A percentile compares a stretch with the other conserved stretches of the same genome.
Conservation (phyloP, 768 basidiomycete species). For the Russula emetica region DNA sequence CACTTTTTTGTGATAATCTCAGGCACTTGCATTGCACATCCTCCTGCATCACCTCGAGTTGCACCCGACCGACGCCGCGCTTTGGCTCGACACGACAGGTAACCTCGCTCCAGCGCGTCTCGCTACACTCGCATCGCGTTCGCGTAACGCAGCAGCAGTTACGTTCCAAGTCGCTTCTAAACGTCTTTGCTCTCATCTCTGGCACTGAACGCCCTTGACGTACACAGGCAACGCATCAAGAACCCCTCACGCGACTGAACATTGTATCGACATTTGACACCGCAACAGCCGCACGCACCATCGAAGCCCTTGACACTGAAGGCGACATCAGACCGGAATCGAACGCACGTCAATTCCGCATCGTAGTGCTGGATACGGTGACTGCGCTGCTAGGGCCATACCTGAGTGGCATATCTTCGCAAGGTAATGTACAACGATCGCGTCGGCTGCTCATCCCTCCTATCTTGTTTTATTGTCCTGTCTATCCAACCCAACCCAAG, state of each 20-base stretch:
- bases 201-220: background rate
- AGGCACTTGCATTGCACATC: conserved; percentile 61
- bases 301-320: conserved; percentile 14
- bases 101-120: conserved; percentile 56
- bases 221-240: conserved; percentile 1
- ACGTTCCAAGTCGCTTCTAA: conserved; percentile 13
- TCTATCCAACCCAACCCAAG: background rate
- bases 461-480: background rate
- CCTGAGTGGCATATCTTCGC: conserved; percentile 60
- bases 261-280: conserved; percentile 14
- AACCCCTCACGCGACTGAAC: conserved; percentile 17
- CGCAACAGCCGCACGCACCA: conserved; percentile 7
- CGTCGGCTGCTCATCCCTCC: background rate
- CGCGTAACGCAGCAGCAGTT: conserved; percentile 29
- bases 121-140: conserved; percentile 32
- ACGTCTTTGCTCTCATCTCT: background rate
- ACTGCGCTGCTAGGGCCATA: conserved; percentile 61
- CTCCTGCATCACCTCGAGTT: conserved; percentile 49
- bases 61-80: conserved; percentile 38
- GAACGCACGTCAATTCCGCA: conserved; percentile 31
- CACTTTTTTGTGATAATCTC: conserved; percentile 13
- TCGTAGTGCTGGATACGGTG: conserved; percentile 61
- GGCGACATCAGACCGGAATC: background rate
- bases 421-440: conserved; percentile 38
- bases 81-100: conserved; percentile 74